phyloP scores from a whole-genome alignment of 768 basidiomycete species.

The Phaeotremella skinneri region DNA sequence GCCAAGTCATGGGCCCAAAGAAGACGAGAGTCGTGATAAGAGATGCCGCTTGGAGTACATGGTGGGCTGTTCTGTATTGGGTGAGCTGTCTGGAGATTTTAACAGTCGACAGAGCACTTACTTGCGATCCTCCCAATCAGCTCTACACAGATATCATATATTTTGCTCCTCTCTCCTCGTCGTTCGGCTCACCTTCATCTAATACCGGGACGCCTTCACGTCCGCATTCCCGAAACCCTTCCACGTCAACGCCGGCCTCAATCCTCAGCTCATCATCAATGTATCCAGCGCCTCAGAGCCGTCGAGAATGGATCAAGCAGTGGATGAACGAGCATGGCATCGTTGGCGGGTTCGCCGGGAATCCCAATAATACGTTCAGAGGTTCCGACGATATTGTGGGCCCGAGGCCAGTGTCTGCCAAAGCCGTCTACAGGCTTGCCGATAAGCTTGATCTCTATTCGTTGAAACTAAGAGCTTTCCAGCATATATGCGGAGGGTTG shows the following conservation, averaged over 20 bases:
- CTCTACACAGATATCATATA: constrained; percentile 80
- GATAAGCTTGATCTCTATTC: constrained; percentile 72
- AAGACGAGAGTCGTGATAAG: constrained; percentile 60
- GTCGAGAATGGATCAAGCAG: constrained; percentile 66
- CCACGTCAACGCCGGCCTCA: constrained; percentile 13
- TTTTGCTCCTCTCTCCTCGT: constrained; percentile 78
- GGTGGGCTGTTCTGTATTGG: constrained; percentile 71
- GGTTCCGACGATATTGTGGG: constrained; percentile 55
- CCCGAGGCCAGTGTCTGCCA: constrained; percentile 75
- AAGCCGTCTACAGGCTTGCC: constrained; percentile 77
- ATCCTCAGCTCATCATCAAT: constrained; percentile 6
- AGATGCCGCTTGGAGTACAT: constrained; percentile 65
- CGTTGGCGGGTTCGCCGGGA: constrained; percentile 6
- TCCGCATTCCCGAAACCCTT: constrained; percentile 29
- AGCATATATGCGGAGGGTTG: constrained; percentile 75
- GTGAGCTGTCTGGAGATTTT: constrained; percentile 53
- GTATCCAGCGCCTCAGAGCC: constrained; percentile 1
- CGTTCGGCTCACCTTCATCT: constrained; percentile 55
- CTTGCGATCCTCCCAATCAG: constrained; percentile 51
- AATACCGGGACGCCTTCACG: constrained; percentile 1
- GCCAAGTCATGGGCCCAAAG: constrained; percentile 53
- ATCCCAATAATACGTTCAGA: neutral
- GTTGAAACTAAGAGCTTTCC: constrained; percentile 70
- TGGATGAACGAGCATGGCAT: constrained; percentile 58
- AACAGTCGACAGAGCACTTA: neutral